A percentile compares a stretch with the other conserved stretches of the same genome.
Evolutionary conservation across 202 grass and related monocot genomes (phyloP).

Genomic region (Musa balbisiana): DNA sequence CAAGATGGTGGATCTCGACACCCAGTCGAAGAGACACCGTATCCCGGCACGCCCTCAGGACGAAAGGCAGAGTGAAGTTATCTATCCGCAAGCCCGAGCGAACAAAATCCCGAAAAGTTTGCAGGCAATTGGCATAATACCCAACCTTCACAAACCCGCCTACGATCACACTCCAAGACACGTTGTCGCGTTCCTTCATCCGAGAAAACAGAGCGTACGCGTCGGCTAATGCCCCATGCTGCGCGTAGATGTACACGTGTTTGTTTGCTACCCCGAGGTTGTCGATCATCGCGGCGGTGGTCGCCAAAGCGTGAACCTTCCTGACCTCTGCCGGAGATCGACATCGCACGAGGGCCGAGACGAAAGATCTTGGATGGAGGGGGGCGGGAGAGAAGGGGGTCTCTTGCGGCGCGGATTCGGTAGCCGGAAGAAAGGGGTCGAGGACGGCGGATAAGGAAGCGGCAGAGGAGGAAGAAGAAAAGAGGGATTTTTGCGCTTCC

Average conservation of each 20-base stretch:
- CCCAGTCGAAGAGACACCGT: conserved; percentile 6
- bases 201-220: conserved; percentile 18
- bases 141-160: conserved; percentile 23
- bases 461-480: conserved; percentile 2
- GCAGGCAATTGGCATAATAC: conserved; percentile 7
- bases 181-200: conserved; percentile 12
- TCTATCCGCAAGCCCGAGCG: conserved; percentile 20
- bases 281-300: conserved; percentile 10
- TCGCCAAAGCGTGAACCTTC: conserved; percentile 21
- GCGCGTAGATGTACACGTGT: conserved; percentile 22
- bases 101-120: conserved; percentile 6
- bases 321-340: not conserved
- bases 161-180: conserved; percentile 21
- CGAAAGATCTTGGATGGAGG: conserved; percentile 22
- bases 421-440: not conserved
- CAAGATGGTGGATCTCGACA: conserved; percentile 19
- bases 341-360: conserved; percentile 19
- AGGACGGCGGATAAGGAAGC: not conserved
- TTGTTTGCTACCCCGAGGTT: conserved; percentile 24
- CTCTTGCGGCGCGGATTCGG: not conserved
- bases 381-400: not conserved
- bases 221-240: not conserved
- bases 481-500: not conserved
- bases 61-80: conserved; percentile 26
- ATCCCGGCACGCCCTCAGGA: conserved; percentile 19